Conservation (phyloP, 1,139 yeast species). For the Zygosaccharomyces sapae region DNA sequence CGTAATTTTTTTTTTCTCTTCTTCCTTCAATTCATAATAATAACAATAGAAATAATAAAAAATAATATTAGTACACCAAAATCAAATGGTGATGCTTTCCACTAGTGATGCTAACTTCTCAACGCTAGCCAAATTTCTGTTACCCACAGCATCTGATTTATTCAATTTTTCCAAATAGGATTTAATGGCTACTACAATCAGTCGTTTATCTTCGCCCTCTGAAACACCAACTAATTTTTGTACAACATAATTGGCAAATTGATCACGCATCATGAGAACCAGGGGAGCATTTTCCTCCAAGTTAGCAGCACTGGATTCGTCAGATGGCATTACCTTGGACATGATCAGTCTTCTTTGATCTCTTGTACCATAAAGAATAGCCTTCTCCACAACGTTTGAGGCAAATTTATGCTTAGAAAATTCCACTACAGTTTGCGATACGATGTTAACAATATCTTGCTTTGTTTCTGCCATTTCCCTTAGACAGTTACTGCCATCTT, state of each 20-base stretch:
- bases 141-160: conserved; percentile 32
- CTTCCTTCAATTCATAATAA: too few species aligned
- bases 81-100: conserved; percentile 29
- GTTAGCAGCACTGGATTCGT: conserved; percentile 36
- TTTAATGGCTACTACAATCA: conserved; percentile 57
- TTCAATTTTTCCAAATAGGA: conserved; percentile 43
- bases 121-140: conserved; percentile 79
- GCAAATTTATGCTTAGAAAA: conserved; percentile 97
- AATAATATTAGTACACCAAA: neutral
- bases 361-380: conserved; percentile 67
- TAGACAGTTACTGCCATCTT: conserved; percentile 47
- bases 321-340: conserved; percentile 37
- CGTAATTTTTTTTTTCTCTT: conserved; percentile 1
- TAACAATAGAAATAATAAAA: neutral
- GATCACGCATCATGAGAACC: conserved; percentile 93
- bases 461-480: conserved; percentile 42
- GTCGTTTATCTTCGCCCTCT: conserved; percentile 58
- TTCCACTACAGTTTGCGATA: conserved; percentile 60
- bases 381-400: conserved; percentile 93
- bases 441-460: conserved; percentile 46
- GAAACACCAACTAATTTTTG: conserved; percentile 89
- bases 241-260: conserved; percentile 93
- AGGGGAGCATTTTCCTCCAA: conserved; percentile 61
- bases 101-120: conserved; percentile 59
- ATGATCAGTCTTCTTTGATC: conserved; percentile 62